A percentile compares a stretch with the other conserved stretches of the same genome.
Conservation (phyloP, 2,329 filamentous ascomycete genomes). For the Chlorencoelia australis region DNA sequence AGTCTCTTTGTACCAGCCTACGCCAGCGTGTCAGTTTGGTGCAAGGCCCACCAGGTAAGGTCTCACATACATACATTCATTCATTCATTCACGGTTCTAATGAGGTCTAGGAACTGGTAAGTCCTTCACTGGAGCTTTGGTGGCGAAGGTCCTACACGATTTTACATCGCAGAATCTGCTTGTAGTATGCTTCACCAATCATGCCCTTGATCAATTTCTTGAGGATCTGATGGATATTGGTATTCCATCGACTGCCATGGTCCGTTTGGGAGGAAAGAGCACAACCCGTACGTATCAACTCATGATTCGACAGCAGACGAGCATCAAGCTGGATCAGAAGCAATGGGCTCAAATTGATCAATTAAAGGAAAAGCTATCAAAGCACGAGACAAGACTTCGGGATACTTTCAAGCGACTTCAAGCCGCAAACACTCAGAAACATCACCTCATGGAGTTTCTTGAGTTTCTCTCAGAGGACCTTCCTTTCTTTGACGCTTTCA, state of each 20-base stretch:
- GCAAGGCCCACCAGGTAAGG: constrained; percentile 57
- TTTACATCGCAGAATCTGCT: constrained; percentile 43
- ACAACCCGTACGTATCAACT: constrained; percentile 39
- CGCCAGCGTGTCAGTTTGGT: constrained; percentile 47
- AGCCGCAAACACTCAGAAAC: constrained; percentile 9
- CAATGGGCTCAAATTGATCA: constrained; percentile 34
- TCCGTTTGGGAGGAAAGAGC: constrained; percentile 53
- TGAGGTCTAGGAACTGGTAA: constrained; percentile 55
- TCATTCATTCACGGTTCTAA: constrained; percentile 4
- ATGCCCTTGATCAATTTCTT: constrained; percentile 55
- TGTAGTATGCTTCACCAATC: constrained; percentile 59
- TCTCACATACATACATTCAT: not conserved
- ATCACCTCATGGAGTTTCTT: constrained; percentile 32
- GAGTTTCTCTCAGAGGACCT: constrained; percentile 43
- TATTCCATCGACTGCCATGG: constrained; percentile 39
- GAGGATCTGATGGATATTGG: constrained; percentile 53
- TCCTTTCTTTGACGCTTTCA: constrained; percentile 47
- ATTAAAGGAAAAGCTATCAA: constrained; percentile 29
- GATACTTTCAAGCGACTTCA: constrained; percentile 14
- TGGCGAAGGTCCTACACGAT: constrained; percentile 45
- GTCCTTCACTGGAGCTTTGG: constrained; percentile 58
- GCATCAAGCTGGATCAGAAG: constrained; percentile 23
- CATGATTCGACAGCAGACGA: constrained; percentile 34
- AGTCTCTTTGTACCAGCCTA: constrained; percentile 46
- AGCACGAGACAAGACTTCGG: constrained; percentile 20